Evolutionary conservation across 1,284 basidiomycete genomes (phyloP).

Genomic region (Ceratobasidium theobromae): DNA sequence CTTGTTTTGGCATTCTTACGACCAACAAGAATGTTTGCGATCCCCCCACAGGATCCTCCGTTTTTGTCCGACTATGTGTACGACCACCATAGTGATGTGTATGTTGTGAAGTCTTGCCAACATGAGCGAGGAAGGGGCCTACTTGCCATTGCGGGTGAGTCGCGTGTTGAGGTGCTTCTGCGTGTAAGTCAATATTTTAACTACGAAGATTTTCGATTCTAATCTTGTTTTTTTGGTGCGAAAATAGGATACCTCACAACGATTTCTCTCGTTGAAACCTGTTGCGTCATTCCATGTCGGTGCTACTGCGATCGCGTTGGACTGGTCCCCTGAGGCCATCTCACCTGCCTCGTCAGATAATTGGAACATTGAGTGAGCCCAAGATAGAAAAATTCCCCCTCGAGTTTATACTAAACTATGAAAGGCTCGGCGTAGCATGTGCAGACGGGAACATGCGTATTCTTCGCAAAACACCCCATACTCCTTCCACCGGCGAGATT

Average conservation of each 20-base stretch:
- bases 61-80: slow-evolving; percentile 23
- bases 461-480: slow-evolving; percentile 45
- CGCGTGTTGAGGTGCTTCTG: slow-evolving; percentile 66
- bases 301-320: slow-evolving; percentile 67
- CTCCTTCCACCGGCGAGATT: slow-evolving; percentile 45
- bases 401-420: slow-evolving; percentile 22
- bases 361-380: slow-evolving; percentile 73
- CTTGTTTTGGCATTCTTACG: background rate
- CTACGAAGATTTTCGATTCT: slow-evolving; percentile 30
- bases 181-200: slow-evolving; percentile 50
- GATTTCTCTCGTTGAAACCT: slow-evolving; percentile 47
- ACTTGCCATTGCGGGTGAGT: slow-evolving; percentile 67
- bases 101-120: slow-evolving; percentile 27
- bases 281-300: slow-evolving; percentile 74
- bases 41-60: slow-evolving; percentile 6
- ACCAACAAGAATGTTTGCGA: slow-evolving; percentile 16
- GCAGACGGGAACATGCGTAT: slow-evolving; percentile 68
- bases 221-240: slow-evolving; percentile 29
- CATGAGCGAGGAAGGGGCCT: slow-evolving; percentile 40
- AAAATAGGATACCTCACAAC: slow-evolving; percentile 40
- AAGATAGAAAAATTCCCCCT: background rate
- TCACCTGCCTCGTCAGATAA: slow-evolving; percentile 59
- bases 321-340: slow-evolving; percentile 68
- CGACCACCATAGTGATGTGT: slow-evolving; percentile 28
- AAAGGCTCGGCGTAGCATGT: slow-evolving; percentile 65